Evolutionary conservation across 83 land plant genomes (phyloP).

Genomic region (Picea abies): DNA sequence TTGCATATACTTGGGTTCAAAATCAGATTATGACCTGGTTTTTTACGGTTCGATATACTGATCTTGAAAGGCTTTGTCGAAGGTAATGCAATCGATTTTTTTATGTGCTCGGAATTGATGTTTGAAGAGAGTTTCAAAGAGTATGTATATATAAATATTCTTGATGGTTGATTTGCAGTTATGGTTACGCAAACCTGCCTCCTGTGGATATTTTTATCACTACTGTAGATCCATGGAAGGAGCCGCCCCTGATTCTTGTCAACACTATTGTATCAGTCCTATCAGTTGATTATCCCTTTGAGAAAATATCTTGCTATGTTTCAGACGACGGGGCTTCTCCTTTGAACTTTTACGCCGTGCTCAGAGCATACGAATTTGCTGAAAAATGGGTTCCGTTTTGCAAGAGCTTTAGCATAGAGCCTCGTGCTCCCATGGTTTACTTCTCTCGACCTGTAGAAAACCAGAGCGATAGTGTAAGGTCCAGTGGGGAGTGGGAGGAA

Average conservation of each 20-base stretch:
- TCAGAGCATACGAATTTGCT: conserved; percentile 42
- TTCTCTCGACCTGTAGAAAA: conserved; percentile 15
- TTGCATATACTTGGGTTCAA: too few relatives aligned
- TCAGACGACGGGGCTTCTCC: conserved; percentile 78
- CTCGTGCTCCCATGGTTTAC: conserved; percentile 68
- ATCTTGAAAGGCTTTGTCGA: too few relatives aligned
- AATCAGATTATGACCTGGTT: too few relatives aligned
- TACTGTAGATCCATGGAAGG: conserved; percentile 73
- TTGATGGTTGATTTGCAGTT: too few relatives aligned
- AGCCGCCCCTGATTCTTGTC: conserved; percentile 69
- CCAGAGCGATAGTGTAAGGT: too few relatives aligned
- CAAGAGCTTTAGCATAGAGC: conserved; percentile 70
- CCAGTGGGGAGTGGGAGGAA: too few relatives aligned
- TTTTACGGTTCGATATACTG: too few relatives aligned
- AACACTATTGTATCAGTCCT: conserved; percentile 70
- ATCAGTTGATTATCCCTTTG: conserved; percentile 62
- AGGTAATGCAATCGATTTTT: too few relatives aligned
- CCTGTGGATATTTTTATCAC: conserved; percentile 71
- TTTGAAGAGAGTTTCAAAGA: too few relatives aligned
- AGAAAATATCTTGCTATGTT: conserved; percentile 58
- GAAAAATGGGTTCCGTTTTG: conserved; percentile 67
- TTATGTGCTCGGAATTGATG: too few relatives aligned
- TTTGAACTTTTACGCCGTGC: conserved; percentile 75
- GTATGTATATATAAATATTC: too few relatives aligned
- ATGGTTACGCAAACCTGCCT: conserved; percentile 42